Percentiles rank a stretch among this genome's conserved stretches.
Conservation (phyloP, 331 rosid species). For the Rosa hybrid region DNA sequence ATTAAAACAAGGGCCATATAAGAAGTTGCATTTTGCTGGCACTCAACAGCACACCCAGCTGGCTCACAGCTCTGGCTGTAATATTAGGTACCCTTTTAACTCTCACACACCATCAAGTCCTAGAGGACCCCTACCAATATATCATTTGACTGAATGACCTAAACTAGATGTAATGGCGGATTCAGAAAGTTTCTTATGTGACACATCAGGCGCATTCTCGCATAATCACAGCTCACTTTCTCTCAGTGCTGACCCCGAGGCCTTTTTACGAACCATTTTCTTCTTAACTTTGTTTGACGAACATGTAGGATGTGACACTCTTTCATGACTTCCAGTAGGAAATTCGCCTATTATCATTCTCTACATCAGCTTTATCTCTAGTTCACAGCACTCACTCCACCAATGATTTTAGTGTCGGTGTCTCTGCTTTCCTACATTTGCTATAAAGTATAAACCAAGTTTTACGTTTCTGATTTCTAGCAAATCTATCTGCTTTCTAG, state of each 20-base stretch:
- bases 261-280: too few species aligned
- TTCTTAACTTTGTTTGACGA: neutral
- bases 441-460: neutral
- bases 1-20: neutral
- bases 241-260: neutral
- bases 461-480: too few species aligned
- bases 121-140: constrained; percentile 14
- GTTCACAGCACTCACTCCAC: neutral
- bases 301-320: neutral
- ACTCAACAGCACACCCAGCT: constrained; percentile 5
- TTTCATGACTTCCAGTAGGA: neutral
- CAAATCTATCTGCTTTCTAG: neutral
- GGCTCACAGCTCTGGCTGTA: constrained; percentile 3
- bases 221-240: neutral
- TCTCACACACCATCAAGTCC: neutral
- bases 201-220: neutral
- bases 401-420: constrained; percentile 10
- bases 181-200: neutral
- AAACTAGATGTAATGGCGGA: neutral
- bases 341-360: too few species aligned
- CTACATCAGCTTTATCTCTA: neutral
- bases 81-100: neutral
- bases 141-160: neutral
- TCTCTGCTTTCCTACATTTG: neutral
- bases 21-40: constrained; percentile 15